These are phyloP conservation scores for Mycena olivaceomarginata DNA, from an alignment of 768 basidiomycete species.

Conservation along the genomic window DNA sequence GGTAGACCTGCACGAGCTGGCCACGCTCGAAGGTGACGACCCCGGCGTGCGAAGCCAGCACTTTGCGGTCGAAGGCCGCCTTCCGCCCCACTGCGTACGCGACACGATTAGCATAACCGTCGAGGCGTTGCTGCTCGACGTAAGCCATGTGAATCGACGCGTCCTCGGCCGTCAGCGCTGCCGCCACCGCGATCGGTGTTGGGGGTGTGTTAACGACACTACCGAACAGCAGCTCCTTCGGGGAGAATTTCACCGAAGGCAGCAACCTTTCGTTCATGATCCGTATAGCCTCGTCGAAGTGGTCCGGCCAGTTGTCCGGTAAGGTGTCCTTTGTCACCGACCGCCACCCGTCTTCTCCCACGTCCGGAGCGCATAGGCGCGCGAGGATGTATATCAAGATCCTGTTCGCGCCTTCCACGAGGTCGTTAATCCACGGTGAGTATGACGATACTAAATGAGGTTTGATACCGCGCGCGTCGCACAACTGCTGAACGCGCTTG, in stretches of 20 bases:
- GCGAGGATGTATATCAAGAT: no score
- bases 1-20: slow-evolving; percentile 39
- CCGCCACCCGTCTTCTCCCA: no score
- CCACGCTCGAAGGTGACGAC: slow-evolving; percentile 49
- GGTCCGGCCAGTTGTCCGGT: no score
- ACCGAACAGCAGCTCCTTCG: slow-evolving; percentile 56
- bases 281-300: no score
- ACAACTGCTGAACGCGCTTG: slow-evolving; percentile 38
- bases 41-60: slow-evolving; percentile 37
- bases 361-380: no score
- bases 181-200: slow-evolving; percentile 31
- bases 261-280: slow-evolving; percentile 36
- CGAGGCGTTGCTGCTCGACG: slow-evolving; percentile 52
- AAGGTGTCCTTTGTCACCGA: no score
- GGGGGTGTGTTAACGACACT: slow-evolving; percentile 52
- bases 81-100: slow-evolving; percentile 50
- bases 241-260: slow-evolving; percentile 41
- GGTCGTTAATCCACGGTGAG: no score
- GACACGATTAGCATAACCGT: slow-evolving; percentile 49
- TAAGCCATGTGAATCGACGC: slow-evolving; percentile 50
- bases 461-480: slow-evolving; percentile 8
- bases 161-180: slow-evolving; percentile 9
- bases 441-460: no score
- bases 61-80: slow-evolving; percentile 49
- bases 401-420: no score